Evolutionary conservation across 2,329 filamentous ascomycete species (phyloP), one percentile per base, ranked within the genome.

Genomic region (Byssoonygena ceratinophila): DNA sequence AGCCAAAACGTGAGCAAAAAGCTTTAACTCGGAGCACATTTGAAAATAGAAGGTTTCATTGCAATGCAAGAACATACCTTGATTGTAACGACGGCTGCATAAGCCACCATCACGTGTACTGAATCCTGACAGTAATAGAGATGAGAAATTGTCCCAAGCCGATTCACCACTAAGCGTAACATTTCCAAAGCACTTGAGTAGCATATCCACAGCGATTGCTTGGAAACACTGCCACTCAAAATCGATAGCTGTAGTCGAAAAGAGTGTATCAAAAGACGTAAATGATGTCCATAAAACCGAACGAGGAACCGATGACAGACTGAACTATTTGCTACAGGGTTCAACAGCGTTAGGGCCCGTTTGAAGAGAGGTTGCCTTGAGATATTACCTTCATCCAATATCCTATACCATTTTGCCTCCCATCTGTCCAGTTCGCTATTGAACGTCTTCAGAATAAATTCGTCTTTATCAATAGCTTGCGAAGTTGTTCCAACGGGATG

Each of bases 101-200:
- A 71, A 2, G 69, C 69, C 14, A 65, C 66, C 69, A 71, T 71
- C 12, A 71, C 67, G 55, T 72, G 69, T 4, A 72, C 60, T 1
- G 69, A 71, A 48, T 71, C 69, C 55, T 72, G 69, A 2, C 64
- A 66, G 56, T 70, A 72, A 52, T 67, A 71, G 0, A 72, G 58
- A 40, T 63, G 61, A 2, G 64, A 62, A 0, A 64, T 54, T 46
- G 63, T 58, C 12, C 59, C 46, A 14, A 59, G 57, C 4, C 57
- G 49, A 44, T 58, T 47, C 14, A 62, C 60, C 16, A 70, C 65
- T 18, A 69, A 52, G 18, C 62, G 59, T 3, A 71, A 55, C 63
- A 64, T 64, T 18, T 61, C 58, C 61, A 70, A 1, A 64, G 58
- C n/a, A 63, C 60, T 50, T 20, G 59, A 52, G 39, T 60, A 59